Base-by-base conservation (phyloP, 768 basidiomycete species). In the Cubamyces sp. region DNA sequence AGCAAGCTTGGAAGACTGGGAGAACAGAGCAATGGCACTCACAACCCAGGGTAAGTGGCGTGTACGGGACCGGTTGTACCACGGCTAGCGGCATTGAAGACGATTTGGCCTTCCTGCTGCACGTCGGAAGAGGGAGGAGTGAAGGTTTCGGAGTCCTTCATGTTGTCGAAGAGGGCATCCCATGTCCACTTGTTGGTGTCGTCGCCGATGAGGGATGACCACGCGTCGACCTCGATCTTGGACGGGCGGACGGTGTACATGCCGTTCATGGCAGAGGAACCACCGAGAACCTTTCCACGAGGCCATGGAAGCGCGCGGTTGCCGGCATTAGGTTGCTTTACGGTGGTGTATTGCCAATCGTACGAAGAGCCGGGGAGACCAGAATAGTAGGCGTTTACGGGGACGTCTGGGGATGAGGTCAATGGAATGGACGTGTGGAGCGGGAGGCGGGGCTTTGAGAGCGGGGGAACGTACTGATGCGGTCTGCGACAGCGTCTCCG, bases 231-330 rank as follows among this genome's bases (percentile, higher is more conserved):
- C 66, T 85, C 84, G 50, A 75, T 60, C 54, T 73, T 66, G 25
- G 81, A 78, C 7, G 86, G 85, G 11, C 84, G 80, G 50, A 87
- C 79, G 64, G 82, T 75, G 75, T 87, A 89, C 79, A 90, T 79
- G 50, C 86, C 87, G 71, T 91, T 91, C 55, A 89, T 78, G 9
- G 88, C 86, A 30, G 85, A 80, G 0, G 84, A 87, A 6, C 89
- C 88, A 55, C 89, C 88, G 23, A 91, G 77, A 51, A 86, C 83
- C 71, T 84, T 87, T 34, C 89, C 90, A 37, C 84, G 79, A 5
- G 87, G 84, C 84, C 87, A 88, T 3, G 75, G 58, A 43, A 87
- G 61, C 0, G 64, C 68, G 26, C 85, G 78, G 57, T 78, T 77
- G 37, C 70, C 73, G 21, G 79, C 76, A 60, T 77, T 74, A 0